Evolutionary conservation across 192 early-diverging fungal genomes (phyloP).

Genomic region (Lobosporangium transversale): DNA sequence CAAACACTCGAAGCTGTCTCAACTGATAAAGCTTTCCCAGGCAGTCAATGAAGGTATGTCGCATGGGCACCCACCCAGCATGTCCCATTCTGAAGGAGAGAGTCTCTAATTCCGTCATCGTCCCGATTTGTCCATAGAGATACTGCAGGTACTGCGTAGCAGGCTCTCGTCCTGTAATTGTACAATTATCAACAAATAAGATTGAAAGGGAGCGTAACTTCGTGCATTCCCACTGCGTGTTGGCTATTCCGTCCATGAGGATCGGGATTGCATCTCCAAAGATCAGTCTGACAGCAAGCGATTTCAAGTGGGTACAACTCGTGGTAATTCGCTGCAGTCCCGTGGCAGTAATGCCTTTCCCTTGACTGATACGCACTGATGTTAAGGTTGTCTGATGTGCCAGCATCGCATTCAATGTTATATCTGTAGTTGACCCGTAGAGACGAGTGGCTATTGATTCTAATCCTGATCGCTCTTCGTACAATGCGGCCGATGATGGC

Average conservation of each 20-base stretch:
- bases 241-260: neutral
- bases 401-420: neutral
- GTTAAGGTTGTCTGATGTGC: conserved; percentile 4
- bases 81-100: conserved; percentile 2
- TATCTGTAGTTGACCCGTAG: neutral
- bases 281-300: neutral
- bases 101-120: neutral
- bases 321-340: conserved; percentile 6
- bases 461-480: neutral
- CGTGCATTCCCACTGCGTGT: neutral
- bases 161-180: neutral
- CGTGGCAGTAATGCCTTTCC: neutral
- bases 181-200: conserved; percentile 3
- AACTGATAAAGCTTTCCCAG: neutral
- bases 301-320: neutral
- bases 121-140: conserved; percentile 2
- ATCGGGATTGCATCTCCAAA: neutral
- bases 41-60: neutral
- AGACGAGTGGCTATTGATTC: neutral
- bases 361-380: neutral
- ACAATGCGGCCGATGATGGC: neutral
- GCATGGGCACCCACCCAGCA: conserved; percentile 1
- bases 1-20: conserved; percentile 1
- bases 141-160: neutral
- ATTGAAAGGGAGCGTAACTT: neutral